Base-by-base conservation (phyloP, 306 rosid genomes). In the Castanea mollissima region DNA sequence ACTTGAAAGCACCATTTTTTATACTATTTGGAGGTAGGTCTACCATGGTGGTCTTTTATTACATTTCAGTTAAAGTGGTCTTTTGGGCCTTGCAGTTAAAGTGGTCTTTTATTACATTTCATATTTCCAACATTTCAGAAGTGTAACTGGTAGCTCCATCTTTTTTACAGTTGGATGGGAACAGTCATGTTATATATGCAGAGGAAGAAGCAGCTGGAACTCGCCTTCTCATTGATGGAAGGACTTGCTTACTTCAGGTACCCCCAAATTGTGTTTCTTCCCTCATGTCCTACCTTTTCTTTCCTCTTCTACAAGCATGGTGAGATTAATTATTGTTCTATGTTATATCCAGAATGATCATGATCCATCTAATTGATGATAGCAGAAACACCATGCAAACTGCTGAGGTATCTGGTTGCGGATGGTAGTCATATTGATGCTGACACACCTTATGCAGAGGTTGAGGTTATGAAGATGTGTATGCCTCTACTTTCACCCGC, bases 201-300 rank as follows among this genome's bases (percentile, higher is more conserved):
- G 99, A 95, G 89, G 99, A 95, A 90, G 99, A 95, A 89, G 98
- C 99, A 71, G 99, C 99, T 62, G 99, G 99, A 79, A 95, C 97
- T 81, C 98, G 98, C 34, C 99, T 95, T 88, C 87, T 95, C 72
- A 95, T 95, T 75, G 99, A 95, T 93, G 99, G 99, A 86, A 91
- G 98, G 88, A 93, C 99, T 60, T 93, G 99, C 89, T 90, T 95
- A 90, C 99, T 95, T 93, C 99, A 95, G 99, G 99, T 94, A 74
- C 77, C 72, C 79, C 46, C 32, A 58, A 63, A 74, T 27, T n/a
- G n/a, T n/a, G n/a, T 67, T 78, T 82, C 73, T 18, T 38, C 51
- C 67, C 70, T 73, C 27, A 81, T 27, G 15, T 32, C 76, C 20
- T 34, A n/a, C 19, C 29, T 34, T 83, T 31, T 23, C 21, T 49